A percentile compares a stretch with the other conserved stretches of the same genome.
phyloP scores from a whole-genome alignment of 2,329 filamentous ascomycete genomes.

The Apiospora hydei region DNA sequence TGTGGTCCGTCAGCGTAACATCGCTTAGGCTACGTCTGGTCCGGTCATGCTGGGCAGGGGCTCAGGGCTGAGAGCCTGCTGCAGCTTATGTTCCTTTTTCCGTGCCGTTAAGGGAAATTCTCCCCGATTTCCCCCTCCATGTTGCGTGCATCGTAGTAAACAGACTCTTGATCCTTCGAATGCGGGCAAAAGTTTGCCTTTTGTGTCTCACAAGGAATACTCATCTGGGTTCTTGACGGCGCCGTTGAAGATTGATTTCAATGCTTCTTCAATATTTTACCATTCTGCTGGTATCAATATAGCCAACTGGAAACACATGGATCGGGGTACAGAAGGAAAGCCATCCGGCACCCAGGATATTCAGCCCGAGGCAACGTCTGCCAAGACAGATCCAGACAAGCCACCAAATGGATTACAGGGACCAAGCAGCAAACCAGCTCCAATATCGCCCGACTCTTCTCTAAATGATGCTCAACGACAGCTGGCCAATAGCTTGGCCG shows the following conservation, averaged over 20 bases:
- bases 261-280: not conserved
- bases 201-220: too few species aligned
- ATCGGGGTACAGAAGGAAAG: not conserved
- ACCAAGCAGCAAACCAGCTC: not conserved
- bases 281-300: too few species aligned
- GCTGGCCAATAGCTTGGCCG: not conserved
- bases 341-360: not conserved
- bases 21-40: not conserved
- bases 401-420: not conserved
- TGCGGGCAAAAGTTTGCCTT: too few species aligned
- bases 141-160: too few species aligned
- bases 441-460: not conserved
- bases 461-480: not conserved
- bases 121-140: too few species aligned
- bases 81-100: not conserved
- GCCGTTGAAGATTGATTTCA: too few species aligned
- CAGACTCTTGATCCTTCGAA: too few species aligned
- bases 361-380: not conserved
- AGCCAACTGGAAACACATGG: not conserved
- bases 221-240: too few species aligned
- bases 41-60: not conserved
- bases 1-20: not conserved
- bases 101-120: not conserved
- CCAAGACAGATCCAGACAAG: not conserved
- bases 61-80: not conserved